A percentile compares a stretch with the other conserved stretches of the same genome.
These are phyloP conservation scores for Debaryomyces prosopidis DNA, from an alignment of 805 yeast species.

Conservation along the genomic window DNA sequence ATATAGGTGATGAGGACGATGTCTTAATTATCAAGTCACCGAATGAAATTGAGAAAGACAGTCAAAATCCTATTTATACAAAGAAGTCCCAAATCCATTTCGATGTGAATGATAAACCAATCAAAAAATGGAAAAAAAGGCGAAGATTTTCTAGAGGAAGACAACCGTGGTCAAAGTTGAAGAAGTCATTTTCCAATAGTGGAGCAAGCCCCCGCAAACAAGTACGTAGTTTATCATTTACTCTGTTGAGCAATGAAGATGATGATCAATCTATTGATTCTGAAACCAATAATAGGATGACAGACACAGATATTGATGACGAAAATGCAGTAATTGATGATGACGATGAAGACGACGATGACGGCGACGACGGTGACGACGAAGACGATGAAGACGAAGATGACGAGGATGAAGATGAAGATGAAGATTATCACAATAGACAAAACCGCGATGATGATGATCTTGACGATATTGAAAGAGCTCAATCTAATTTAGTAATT, in stretches of 20 bases:
- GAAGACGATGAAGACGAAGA: slow-evolving; percentile 10
- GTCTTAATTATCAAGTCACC: slow-evolving; percentile 80
- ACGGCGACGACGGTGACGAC: slow-evolving; percentile 8
- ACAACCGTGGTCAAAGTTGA: slow-evolving; percentile 22
- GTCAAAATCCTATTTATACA: slow-evolving; percentile 36
- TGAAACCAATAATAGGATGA: slow-evolving; percentile 12
- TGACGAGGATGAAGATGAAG: slow-evolving; percentile 5
- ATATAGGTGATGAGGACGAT: slow-evolving; percentile 54
- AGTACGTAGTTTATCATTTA: not conserved
- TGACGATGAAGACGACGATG: slow-evolving; percentile 5
- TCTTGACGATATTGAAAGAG: slow-evolving; percentile 15
- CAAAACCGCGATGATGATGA: not conserved
- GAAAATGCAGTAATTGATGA: slow-evolving; percentile 13
- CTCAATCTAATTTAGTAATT: slow-evolving; percentile 33
- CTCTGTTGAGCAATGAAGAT: slow-evolving; percentile 9
- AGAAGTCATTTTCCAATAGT: slow-evolving; percentile 23
- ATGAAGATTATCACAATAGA: slow-evolving; percentile 3
- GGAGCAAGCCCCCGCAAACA: slow-evolving; percentile 4
- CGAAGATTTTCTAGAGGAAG: slow-evolving; percentile 5
- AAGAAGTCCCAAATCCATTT: slow-evolving; percentile 30
- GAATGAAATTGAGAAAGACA: slow-evolving; percentile 56
- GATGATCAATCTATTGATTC: slow-evolving; percentile 24
- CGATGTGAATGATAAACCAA: slow-evolving; percentile 13
- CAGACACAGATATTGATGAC: not conserved
- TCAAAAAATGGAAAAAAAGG: slow-evolving; percentile 16